phyloP scores from a whole-genome alignment of 2,329 filamentous ascomycete genomes.

The Capronia americana region DNA sequence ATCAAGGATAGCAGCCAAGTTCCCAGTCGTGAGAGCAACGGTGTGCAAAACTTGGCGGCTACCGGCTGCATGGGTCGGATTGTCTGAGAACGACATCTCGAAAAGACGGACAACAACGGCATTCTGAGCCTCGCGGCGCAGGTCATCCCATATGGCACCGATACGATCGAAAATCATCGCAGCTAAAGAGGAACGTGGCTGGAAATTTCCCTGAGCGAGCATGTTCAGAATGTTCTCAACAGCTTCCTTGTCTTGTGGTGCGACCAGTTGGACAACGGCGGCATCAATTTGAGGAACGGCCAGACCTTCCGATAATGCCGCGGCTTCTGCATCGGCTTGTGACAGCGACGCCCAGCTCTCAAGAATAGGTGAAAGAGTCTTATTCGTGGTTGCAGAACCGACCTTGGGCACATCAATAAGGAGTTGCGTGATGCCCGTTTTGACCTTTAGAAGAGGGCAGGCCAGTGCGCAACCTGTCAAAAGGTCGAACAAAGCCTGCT shows the following conservation, averaged over 20 bases:
- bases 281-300: conserved; percentile 58
- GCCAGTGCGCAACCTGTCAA: conserved; percentile 73
- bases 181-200: conserved; percentile 61
- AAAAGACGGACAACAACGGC: conserved; percentile 49
- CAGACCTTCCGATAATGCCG: conserved; percentile 59
- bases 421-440: conserved; percentile 72
- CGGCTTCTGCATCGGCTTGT: conserved; percentile 57
- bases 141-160: conserved; percentile 70
- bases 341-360: conserved; percentile 69
- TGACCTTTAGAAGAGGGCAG: conserved; percentile 72
- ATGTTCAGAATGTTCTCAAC: conserved; percentile 60
- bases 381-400: conserved; percentile 73
- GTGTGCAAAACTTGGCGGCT: conserved; percentile 33
- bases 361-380: conserved; percentile 76
- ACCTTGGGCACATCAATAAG: conserved; percentile 75
- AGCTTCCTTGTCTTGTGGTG: conserved; percentile 64
- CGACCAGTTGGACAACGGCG: conserved; percentile 60
- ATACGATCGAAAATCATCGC: conserved; percentile 72
- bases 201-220: conserved; percentile 51
- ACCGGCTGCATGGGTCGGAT: conserved; percentile 38
- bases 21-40: conserved; percentile 30
- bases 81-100: conserved; percentile 48
- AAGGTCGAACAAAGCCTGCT: conserved; percentile 72
- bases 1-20: conserved; percentile 74
- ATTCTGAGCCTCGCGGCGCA: conserved; percentile 48